phyloP scores from a whole-genome alignment of 495 filamentous ascomycete genomes.

The Aspergillus olivimuriae region DNA sequence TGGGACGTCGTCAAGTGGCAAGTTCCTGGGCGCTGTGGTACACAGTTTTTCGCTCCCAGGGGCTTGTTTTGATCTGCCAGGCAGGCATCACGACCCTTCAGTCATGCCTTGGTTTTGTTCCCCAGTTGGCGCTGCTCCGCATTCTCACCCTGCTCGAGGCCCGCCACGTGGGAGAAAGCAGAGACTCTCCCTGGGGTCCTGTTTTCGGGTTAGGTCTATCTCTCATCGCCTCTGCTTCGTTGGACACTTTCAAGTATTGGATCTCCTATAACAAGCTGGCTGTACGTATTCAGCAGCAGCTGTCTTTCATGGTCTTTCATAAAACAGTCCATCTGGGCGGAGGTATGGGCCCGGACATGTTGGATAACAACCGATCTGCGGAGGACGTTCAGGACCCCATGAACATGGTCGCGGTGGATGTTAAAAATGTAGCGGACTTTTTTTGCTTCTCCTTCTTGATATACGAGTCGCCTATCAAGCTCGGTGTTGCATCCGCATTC shows the following conservation, averaged over 20 bases:
- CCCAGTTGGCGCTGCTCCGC: constrained; percentile 53
- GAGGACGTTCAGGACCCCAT: constrained; percentile 30
- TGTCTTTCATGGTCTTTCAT: background rate
- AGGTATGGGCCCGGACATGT: background rate
- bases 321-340: background rate
- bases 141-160: constrained; percentile 45
- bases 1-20: constrained; percentile 22
- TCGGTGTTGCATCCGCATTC: constrained; percentile 53
- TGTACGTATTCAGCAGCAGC: background rate
- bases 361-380: constrained; percentile 30
- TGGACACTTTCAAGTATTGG: constrained; percentile 6
- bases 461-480: constrained; percentile 40
- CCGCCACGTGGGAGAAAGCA: background rate
- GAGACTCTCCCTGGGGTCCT: background rate
- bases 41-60: constrained; percentile 44
- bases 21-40: constrained; percentile 40
- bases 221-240: background rate
- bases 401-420: constrained; percentile 67
- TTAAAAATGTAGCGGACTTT: constrained; percentile 57
- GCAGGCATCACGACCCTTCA: constrained; percentile 41
- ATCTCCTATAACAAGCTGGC: constrained; percentile 1
- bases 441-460: constrained; percentile 50
- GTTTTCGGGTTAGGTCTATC: background rate
- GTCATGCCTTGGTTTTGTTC: constrained; percentile 47
- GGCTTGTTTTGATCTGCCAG: constrained; percentile 28